Conservation (phyloP, 2,329 filamentous ascomycete species). For the Diaporthe sp. region DNA sequence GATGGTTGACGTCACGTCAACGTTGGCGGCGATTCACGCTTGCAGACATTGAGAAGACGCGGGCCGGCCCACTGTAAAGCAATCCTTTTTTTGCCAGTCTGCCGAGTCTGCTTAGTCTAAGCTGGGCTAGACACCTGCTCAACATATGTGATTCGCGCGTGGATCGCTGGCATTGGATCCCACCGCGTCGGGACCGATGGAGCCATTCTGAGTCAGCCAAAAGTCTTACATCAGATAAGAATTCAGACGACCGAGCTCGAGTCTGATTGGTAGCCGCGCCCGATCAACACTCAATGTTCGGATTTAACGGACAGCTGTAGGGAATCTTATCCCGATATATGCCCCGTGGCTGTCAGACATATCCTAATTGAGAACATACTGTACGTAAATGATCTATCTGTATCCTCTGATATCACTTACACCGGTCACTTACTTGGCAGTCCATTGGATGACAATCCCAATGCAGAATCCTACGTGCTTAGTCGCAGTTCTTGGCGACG, state of each 20-base stretch:
- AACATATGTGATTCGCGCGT: background rate
- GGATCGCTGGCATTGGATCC: background rate
- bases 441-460: background rate
- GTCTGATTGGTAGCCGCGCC: background rate
- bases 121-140: background rate
- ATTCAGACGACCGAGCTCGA: background rate
- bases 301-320: background rate
- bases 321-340: background rate
- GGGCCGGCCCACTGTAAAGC: conserved; percentile 6
- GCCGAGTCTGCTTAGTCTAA: background rate
- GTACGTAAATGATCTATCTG: no score
- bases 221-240: background rate
- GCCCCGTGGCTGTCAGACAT: background rate
- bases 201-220: background rate
- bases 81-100: no score
- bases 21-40: background rate
- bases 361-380: background rate
- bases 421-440: background rate
- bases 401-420: background rate
- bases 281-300: background rate
- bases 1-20: conserved; percentile 26
- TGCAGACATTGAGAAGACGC: background rate
- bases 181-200: conserved; percentile 2
- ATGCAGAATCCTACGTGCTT: background rate
- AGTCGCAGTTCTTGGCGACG: background rate